phyloP scores from a whole-genome alignment of 2,329 filamentous ascomycete species.

The Aspergillus clavatus region DNA sequence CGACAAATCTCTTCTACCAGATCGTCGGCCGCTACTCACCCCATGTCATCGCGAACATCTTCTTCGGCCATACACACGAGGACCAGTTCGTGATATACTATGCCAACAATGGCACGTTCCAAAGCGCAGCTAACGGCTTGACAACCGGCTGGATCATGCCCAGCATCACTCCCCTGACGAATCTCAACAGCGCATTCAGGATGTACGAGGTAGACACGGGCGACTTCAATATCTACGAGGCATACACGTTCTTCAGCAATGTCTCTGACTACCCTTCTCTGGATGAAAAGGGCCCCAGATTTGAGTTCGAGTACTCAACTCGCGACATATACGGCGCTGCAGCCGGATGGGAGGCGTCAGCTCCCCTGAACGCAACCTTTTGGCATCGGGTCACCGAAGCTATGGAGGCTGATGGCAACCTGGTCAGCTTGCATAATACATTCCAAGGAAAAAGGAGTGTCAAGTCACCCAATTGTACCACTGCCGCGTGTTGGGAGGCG shows the following conservation, averaged over 20 bases:
- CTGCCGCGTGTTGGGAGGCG: slow-evolving; percentile 46
- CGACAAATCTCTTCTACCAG: slow-evolving; percentile 52
- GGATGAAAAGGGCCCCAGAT: slow-evolving; percentile 43
- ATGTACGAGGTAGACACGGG: slow-evolving; percentile 54
- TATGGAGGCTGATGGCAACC: slow-evolving; percentile 48
- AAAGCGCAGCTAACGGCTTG: slow-evolving; percentile 40
- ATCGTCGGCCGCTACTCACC: slow-evolving; percentile 53
- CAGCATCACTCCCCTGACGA: slow-evolving; percentile 50
- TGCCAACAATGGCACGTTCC: slow-evolving; percentile 47
- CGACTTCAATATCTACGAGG: slow-evolving; percentile 51
- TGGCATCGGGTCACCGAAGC: slow-evolving; percentile 56
- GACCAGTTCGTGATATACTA: slow-evolving; percentile 54
- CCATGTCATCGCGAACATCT: slow-evolving; percentile 52
- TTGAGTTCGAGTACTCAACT: slow-evolving; percentile 49
- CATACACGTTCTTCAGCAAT: slow-evolving; percentile 51
- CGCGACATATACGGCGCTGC: slow-evolving; percentile 46
- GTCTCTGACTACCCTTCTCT: slow-evolving; percentile 43
- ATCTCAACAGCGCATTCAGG: slow-evolving; percentile 51
- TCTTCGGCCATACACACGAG: slow-evolving; percentile 54
- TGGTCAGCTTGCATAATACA: slow-evolving; percentile 50
- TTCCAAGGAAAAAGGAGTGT: slow-evolving; percentile 51
- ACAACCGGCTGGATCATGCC: slow-evolving; percentile 51
- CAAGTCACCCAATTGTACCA: slow-evolving; percentile 50
- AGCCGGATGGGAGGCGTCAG: slow-evolving; percentile 43
- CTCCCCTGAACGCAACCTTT: slow-evolving; percentile 55